Base-by-base conservation (phyloP, 108 stramenopile genomes). In the Fragilaria crotonensis region DNA sequence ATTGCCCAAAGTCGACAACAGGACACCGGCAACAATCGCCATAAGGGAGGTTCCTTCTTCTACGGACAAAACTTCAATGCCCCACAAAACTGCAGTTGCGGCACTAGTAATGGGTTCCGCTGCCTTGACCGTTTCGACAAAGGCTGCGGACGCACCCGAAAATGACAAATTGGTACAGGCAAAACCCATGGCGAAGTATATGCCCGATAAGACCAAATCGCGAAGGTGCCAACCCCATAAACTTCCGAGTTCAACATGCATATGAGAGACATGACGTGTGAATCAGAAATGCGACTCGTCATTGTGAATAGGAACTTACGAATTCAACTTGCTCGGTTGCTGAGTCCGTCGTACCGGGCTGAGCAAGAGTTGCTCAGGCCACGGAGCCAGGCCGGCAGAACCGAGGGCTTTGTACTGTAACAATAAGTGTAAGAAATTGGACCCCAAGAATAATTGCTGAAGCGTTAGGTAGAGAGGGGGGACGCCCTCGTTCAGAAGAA, bases 91-190 rank as follows among this genome's bases (percentile, higher is more conserved):
- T 9, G 86, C 86, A 9, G 80, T 59, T 4, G 69, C 51, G 17
- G 90, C 90, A 25, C 72, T 75, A 3, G 90, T 85, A 21, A 91
- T 79, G 0, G 90, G 90, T 65, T 91, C 90, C 0, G 90, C 81
- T 17, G 90, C 90, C 61, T 91, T 91, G 71, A 91, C 60, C 36
- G 90, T 91, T 70, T 91, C 90, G 21, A 91, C 90, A 59, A 87
- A 88, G 32, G 81, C 67, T 1, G 86, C 80, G 20, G 84, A 77
- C 20, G 81, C 74, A 14, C 51, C 52, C 20, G 56, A 49, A 57
- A 91, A 91, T 4, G 72, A 81, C 45, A 55, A 57, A 50, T 91
- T 91, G 29, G 90, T 91, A 20, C 73, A 29, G 18, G 75, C 56
- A 60, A 91, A 91, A 52, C 90, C 90, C 0, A 82, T 26, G 27